Base-by-base conservation (phyloP, 164 flowering plant species). In the Tetrastigma voinierianum region DNA sequence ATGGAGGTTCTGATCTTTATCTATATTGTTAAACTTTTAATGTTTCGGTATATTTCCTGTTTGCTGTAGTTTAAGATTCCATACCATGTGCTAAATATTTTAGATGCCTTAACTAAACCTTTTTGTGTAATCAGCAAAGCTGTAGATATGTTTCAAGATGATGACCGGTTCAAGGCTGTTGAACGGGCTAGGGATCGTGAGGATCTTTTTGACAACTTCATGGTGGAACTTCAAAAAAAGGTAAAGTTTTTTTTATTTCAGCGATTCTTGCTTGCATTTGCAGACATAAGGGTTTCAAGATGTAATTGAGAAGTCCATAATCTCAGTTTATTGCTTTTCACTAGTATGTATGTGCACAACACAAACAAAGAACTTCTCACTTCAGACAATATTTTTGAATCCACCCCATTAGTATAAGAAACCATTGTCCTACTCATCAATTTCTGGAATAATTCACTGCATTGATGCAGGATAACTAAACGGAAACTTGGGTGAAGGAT, bases 91-190 rank as follows among this genome's bases (percentile, higher is more conserved):
- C 24, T 0, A 40, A 16, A 45, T 16, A 13, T 52, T 21, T 43
- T 47, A 2, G 21, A 55, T 45, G 17, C 66, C 57, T 51, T 55
- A 60, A 67, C n/a, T 61, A 21, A 17, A 10, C 9, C 8, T 58
- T 69, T 69, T 74, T 44, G n/a, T 17, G 20, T 43, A 7, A 48
- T 61, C 88, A 94, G 98, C 77, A n/a, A 92, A 83, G 96, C 92
- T 74, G 63, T 84, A 25, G 70, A 72, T 68, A 75, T 93, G 82
- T 93, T 96, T 76, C 97, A 93, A 77, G 82, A 86, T 70, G 99
- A 96, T 87, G 98, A 93, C 65, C 88, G 99, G 32, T 96, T 91
- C 68, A n/a, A 87, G 70, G 97, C 97, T 74, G 88, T 71, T n/a
- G 98, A 93, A 71, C 83, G 94, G 59, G 61, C 76, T 17, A 84